A percentile compares a stretch with the other conserved stretches of the same genome.
phyloP scores from a whole-genome alignment of 2,329 filamentous ascomycete genomes.

The Reticulascus tulasneorum region DNA sequence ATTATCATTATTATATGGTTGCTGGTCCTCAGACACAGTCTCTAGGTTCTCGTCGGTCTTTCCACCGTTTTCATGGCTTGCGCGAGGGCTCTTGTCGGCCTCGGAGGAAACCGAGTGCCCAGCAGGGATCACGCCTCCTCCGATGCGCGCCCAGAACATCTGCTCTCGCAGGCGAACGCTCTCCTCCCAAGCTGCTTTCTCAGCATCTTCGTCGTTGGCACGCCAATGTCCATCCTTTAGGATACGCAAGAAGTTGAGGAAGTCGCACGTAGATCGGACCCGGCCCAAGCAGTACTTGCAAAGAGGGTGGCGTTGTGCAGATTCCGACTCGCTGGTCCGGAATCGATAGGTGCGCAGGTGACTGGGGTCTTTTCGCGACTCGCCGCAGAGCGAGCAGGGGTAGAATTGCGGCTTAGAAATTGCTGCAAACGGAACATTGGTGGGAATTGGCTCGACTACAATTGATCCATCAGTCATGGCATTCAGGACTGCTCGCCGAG shows the following conservation, averaged over 20 bases:
- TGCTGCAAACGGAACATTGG: slow-evolving; percentile 46
- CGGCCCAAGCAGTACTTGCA: slow-evolving; percentile 84
- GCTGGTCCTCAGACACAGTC: too few species aligned
- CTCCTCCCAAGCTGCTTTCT: slow-evolving; percentile 91
- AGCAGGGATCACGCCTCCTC: slow-evolving; percentile 81
- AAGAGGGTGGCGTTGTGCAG: slow-evolving; percentile 82
- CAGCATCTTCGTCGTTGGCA: slow-evolving; percentile 75
- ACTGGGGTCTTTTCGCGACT: slow-evolving; percentile 65
- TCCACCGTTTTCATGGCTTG: slow-evolving; percentile 12
- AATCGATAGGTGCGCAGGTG: slow-evolving; percentile 84
- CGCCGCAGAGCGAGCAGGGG: slow-evolving; percentile 85
- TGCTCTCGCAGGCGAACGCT: slow-evolving; percentile 83
- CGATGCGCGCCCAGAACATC: slow-evolving; percentile 95
- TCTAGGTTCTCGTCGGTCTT: too few species aligned
- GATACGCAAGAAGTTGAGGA: slow-evolving; percentile 85
- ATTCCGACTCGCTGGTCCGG: slow-evolving; percentile 80
- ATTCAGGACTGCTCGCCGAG: slow-evolving; percentile 76
- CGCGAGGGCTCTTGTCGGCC: slow-evolving; percentile 11
- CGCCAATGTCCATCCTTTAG: slow-evolving; percentile 91
- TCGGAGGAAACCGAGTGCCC: slow-evolving; percentile 21
- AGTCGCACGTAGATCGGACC: slow-evolving; percentile 85
- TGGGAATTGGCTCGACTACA: slow-evolving; percentile 82
- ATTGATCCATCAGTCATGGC: slow-evolving; percentile 81
- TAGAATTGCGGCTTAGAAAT: slow-evolving; percentile 52
- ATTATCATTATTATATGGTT: too few species aligned